Evolutionary conservation across 306 rosid species (phyloP), one percentile per base, ranked within the genome.

Genomic region (Dalbergia cochinchinensis): DNA sequence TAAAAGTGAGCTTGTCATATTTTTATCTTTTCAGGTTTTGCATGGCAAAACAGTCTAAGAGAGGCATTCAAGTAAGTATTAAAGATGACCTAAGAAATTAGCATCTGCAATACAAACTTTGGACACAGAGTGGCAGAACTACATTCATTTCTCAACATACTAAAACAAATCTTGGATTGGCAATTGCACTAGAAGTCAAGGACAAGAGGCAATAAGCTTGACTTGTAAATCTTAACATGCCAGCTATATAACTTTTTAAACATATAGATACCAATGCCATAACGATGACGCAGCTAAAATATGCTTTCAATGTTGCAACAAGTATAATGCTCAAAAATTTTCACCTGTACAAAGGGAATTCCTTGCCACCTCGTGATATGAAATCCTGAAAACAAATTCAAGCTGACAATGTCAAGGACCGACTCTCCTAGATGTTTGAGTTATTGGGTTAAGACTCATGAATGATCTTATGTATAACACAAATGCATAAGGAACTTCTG

Each of bases 301-400:
- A 65, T 71, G 60, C 6, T 72, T 62, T 65, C n/a, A 10, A 19
- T 57, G 57, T 18, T 15, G 64, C 26, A 37, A 39, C 58, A 59
- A 45, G 81, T 47, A 66, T 61, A 60, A 39, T n/a, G 69, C 34
- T 2, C 4, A 67, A 65, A 74, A 20, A 19, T n/a, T 37, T 65
- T 82, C 81, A 95, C 99, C 98, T 86, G 89, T 91, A 95, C 80
- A 95, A 82, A 74, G 97, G 94, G 84, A 90, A 81, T 83, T 89
- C 90, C 48, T 77, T 84, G 78, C 94, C 96, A 72, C 98, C 98
- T 80, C 99, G 88, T 53, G 86, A 55, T 84, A 92, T 90, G 95
- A 92, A 95, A 86, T 95, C 99, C 99, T 92, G 92, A 71, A 71
- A 62, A 76, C 19, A 86, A 77, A 72, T 76, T 51, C 16, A 73